Percentiles rank a stretch among this genome's conserved stretches.
Evolutionary conservation across 306 rosid species (phyloP).

Genomic region (Glycine tomentella): DNA sequence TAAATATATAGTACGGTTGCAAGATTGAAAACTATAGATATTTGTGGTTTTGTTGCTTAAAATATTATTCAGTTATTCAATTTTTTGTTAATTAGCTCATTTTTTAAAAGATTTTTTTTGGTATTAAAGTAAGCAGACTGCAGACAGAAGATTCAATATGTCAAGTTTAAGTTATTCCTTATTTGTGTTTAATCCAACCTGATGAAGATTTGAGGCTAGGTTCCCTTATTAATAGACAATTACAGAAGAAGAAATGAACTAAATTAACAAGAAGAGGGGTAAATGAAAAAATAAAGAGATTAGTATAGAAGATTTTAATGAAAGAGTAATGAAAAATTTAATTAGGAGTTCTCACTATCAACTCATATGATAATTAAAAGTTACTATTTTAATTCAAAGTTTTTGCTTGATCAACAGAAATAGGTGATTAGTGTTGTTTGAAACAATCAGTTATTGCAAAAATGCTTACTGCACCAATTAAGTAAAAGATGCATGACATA

Average conservation of each 20-base stretch:
- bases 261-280: background rate
- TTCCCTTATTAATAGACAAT: background rate
- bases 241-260: background rate
- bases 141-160: constrained; percentile 14
- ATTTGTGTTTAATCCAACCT: background rate
- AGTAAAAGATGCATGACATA: constrained; percentile 12
- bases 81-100: background rate
- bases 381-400: background rate
- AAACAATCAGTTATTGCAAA: background rate
- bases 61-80: background rate
- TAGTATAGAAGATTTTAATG: background rate
- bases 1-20: background rate
- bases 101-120: background rate
- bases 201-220: background rate
- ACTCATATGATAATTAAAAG: background rate
- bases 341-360: background rate
- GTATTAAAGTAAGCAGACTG: background rate
- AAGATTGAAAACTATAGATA: constrained; percentile 2
- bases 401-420: background rate
- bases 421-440: background rate
- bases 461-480: constrained; percentile 1
- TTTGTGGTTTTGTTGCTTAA: background rate
- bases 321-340: background rate
- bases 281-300: background rate
- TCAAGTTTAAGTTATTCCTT: background rate